phyloP scores from a whole-genome alignment of 2,329 filamentous ascomycete genomes.

The Teratosphaeria nubilosa region DNA sequence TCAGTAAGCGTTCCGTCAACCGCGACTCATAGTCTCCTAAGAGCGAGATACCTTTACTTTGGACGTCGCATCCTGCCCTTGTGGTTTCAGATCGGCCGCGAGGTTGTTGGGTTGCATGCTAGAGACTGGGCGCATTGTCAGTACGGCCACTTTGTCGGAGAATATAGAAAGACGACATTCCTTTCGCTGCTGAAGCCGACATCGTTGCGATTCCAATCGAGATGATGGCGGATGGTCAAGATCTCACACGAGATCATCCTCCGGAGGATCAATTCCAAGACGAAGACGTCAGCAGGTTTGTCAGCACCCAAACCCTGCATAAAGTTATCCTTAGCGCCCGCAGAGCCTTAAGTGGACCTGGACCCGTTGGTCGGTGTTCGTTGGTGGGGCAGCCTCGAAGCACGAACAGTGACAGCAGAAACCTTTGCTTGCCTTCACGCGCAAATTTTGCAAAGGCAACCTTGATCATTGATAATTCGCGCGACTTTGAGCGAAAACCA shows the following conservation, averaged over 20 bases:
- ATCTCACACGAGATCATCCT: neutral
- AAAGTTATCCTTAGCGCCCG: neutral
- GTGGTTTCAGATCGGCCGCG: constrained; percentile 34
- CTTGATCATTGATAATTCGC: neutral
- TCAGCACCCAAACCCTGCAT: neutral
- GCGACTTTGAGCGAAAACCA: neutral
- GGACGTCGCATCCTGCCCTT: constrained; percentile 24
- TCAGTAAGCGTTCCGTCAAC: neutral
- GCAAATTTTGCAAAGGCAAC: neutral
- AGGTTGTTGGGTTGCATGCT: constrained; percentile 31
- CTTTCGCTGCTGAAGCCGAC: constrained; percentile 9
- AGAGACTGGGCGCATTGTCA: constrained; percentile 1
- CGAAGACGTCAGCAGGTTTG: neutral
- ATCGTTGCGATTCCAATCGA: neutral
- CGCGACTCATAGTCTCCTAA: neutral
- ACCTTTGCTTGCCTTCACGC: neutral
- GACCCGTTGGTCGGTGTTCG: neutral
- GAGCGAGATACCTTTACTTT: constrained; percentile 33
- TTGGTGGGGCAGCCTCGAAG: neutral
- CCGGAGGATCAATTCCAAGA: no score
- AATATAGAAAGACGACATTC: constrained; percentile 4
- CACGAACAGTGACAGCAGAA: neutral
- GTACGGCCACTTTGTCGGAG: neutral
- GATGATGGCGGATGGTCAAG: neutral
- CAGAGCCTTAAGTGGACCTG: neutral